Percentiles rank a stretch among this genome's conserved stretches.
phyloP scores from a whole-genome alignment of 306 rosid species.

The Begonia fuchsioides region DNA sequence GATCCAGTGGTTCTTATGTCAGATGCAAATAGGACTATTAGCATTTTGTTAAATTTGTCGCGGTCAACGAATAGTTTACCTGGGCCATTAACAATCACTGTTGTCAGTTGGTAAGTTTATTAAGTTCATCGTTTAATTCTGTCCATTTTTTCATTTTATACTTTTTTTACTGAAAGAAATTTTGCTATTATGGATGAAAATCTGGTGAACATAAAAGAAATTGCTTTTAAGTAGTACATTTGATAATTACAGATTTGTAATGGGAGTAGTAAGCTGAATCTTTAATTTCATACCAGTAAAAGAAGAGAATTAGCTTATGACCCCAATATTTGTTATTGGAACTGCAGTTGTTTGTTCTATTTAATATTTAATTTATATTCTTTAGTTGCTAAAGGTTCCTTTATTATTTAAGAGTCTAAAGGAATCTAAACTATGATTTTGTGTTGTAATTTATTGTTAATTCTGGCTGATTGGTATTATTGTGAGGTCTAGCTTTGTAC shows the following conservation, averaged over 20 bases:
- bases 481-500: too few relatives aligned
- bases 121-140: conserved; percentile 2
- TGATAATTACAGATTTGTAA: neutral
- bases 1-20: conserved; percentile 61
- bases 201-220: conserved; percentile 2
- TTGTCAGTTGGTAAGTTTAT: conserved; percentile 80
- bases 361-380: too few relatives aligned
- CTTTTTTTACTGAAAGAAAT: neutral
- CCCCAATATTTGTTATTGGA: neutral
- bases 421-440: too few relatives aligned
- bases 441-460: too few relatives aligned
- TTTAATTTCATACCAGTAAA: neutral
- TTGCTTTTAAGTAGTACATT: neutral
- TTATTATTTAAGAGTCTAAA: too few relatives aligned
- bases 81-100: conserved; percentile 63
- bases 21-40: conserved; percentile 68
- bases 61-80: conserved; percentile 45
- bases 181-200: neutral
- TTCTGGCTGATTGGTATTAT: too few relatives aligned
- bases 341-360: too few relatives aligned
- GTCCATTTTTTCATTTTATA: conserved; percentile 8
- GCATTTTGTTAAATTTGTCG: conserved; percentile 63
- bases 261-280: too few relatives aligned
- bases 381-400: too few relatives aligned
- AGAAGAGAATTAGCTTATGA: neutral